Evolutionary conservation across 352 stramenopile species (phyloP), one percentile per base, ranked within the genome.

Genomic region (Pythium dissotocum): DNA sequence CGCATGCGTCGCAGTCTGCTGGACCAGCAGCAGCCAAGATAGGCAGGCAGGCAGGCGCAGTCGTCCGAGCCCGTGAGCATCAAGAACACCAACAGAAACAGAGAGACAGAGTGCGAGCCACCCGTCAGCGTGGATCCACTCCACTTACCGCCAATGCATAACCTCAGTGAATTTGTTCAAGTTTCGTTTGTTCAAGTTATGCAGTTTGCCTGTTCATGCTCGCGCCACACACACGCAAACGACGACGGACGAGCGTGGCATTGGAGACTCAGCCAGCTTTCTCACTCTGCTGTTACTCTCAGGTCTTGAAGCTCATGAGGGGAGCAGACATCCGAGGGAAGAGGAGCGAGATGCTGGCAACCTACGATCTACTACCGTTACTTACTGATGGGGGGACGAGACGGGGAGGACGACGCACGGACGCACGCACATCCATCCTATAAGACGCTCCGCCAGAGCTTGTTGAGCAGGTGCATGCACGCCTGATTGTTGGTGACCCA

Each of bases 391-490:
- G 40, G 40, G 16, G 40, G 9, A 48, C 40, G 40, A 48, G 6
- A 48, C 12, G 40, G 40, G 16, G 9, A 5, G 40, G 40, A 48
- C 40, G 40, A 18, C 16, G 33, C 33, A 38, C 33, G 33, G 6
- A 38, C 40, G 16, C 40, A n/a, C 33, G 46, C 21, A n/a, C n/a
- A 2, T 6, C 28, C 44, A 51, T 59, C 57, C 87, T 85, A 95
- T 82, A 95, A 87, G 54, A 95, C 87, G 75, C 83, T 95, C 65
- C 85, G 93, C 94, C 94, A 98, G 60, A 98, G 78, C 79, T 98
- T 97, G 83, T 98, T 98, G n/a, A 98, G 82, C 79, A 98, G 87
- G 71, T 98, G 90, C 90, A 98, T 98, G 67, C 89, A 97, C 46
- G 94, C 94, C 61, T 93, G 89, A 72, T 98, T 98, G 77, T 98